Evolutionary conservation across 2,329 filamentous ascomycete genomes (phyloP), one percentile per base, ranked within the genome.

Genomic region (Thyridium curvatum): DNA sequence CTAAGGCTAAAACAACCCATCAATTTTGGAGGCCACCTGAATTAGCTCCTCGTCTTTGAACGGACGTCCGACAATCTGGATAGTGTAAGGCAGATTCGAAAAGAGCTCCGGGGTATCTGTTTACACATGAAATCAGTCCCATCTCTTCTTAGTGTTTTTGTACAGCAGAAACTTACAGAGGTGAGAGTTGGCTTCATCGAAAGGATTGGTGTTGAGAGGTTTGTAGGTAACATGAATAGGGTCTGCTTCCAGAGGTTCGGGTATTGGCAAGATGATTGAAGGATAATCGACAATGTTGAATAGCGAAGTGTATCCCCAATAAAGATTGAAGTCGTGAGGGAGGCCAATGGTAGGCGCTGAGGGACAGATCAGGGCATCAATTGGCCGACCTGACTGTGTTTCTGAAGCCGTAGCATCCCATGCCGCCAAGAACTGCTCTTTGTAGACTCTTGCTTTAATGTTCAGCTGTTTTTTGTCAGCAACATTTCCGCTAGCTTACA

Each of bases 211-310:
- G 7, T 32, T 32, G 12, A 21, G 31, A 7, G 40, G 40, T 18
- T 15, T 18, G 18, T 40, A 45, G 13, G 18, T 12, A 2, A 4
- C 4, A 12, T 42, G 34, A 9, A 32, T 37, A 26, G 42, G 21
- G n/a, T 42, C 40, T 15, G 32, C 30, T 6, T 28, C n/a, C 14
- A 2, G 30, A 17, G 33, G 32, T 28, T 1, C 18, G 13, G 37
- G 38, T 8, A 41, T 5, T 1, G 42, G 42, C 18, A 45, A 12
- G 10, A 42, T 36, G 4, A 38, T 38, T 8, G 42, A 42, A 32
- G 42, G 42, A 14, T 45, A 45, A 32, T 45, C 42, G 15, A 45
- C 10, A 8, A 42, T 21, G 33, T 45, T 45, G 32, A 29, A 45
- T 10, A 40, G 32, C 7, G 40, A 21, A 6, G 26, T 37, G 26